A percentile compares a stretch with the other conserved stretches of the same genome.
phyloP scores from a whole-genome alignment of 2,329 filamentous ascomycete genomes.

The Fusarium neocosmosporiellum region DNA sequence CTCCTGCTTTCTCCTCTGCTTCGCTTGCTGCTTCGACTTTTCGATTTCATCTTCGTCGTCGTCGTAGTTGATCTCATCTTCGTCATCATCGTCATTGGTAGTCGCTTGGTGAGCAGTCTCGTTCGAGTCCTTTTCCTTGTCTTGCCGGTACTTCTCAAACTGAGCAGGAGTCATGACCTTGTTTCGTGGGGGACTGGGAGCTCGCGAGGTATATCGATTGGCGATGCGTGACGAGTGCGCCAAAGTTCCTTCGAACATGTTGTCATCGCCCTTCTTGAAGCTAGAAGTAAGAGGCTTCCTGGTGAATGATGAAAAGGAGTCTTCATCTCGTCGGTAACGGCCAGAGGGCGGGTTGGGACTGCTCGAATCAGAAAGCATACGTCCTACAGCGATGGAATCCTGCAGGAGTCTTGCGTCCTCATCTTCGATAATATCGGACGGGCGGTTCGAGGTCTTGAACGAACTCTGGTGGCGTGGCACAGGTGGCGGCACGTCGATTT shows the following conservation, averaged over 20 bases:
- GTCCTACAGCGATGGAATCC: conserved; percentile 63
- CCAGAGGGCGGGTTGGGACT: conserved; percentile 28
- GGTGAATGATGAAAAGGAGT: conserved; percentile 49
- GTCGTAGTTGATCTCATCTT: conserved; percentile 73
- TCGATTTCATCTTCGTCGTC: conserved; percentile 85
- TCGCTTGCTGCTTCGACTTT: conserved; percentile 76
- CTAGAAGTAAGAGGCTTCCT: conserved; percentile 44
- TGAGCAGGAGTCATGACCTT: conserved; percentile 93
- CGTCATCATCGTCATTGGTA: conserved; percentile 70
- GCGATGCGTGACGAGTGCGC: conserved; percentile 51
- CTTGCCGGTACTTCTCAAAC: conserved; percentile 83
- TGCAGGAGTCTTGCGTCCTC: conserved; percentile 65
- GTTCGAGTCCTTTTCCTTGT: conserved; percentile 69
- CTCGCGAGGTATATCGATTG: conserved; percentile 50
- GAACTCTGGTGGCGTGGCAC: conserved; percentile 54
- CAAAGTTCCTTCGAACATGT: conserved; percentile 64
- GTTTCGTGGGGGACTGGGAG: conserved; percentile 60
- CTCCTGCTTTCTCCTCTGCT: conserved; percentile 87
- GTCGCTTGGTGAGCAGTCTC: conserved; percentile 56
- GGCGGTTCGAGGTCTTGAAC: conserved; percentile 48
- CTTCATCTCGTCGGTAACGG: conserved; percentile 55
- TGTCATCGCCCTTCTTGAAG: conserved; percentile 62
- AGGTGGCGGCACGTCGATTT: conserved; percentile 52
- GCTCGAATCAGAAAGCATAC: conserved; percentile 53
- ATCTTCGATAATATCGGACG: conserved; percentile 58